phyloP scores from a whole-genome alignment of 129 eudicot species.

The Arctium minus region DNA sequence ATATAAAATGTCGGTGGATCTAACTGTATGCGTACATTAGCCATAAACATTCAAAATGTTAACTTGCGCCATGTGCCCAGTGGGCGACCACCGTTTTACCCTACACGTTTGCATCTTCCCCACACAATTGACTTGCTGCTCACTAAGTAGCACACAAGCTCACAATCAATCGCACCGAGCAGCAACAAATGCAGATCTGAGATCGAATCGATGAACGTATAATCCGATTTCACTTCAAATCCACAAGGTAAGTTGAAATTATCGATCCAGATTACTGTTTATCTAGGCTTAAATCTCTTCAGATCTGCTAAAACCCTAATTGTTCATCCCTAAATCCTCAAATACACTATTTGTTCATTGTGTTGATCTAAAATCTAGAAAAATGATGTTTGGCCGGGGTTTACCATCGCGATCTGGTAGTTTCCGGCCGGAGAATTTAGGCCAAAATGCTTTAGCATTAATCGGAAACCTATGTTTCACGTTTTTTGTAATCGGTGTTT shows the following conservation, averaged over 20 bases:
- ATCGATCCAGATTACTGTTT: conserved; percentile 26
- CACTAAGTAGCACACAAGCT: conserved; percentile 12
- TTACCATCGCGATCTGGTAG: conserved; percentile 45
- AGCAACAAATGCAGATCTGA: conserved; percentile 10
- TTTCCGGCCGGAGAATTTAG: conserved; percentile 75
- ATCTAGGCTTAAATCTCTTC: conserved; percentile 9
- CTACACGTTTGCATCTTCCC: conserved; percentile 21
- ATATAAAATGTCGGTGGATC: conserved; percentile 36
- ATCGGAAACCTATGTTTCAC: conserved; percentile 71
- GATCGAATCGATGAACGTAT: neutral
- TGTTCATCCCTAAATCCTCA: neutral
- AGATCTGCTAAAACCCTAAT: conserved; percentile 29
- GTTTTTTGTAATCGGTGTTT: conserved; percentile 64
- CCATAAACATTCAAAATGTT: neutral
- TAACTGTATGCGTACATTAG: conserved; percentile 13
- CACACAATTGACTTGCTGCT: conserved; percentile 13
- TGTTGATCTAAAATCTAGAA: conserved; percentile 1
- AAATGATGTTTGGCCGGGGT: conserved; percentile 58
- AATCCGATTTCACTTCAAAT: conserved; percentile 13
- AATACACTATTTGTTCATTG: neutral
- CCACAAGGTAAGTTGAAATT: conserved; percentile 20
- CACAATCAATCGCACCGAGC: conserved; percentile 2
- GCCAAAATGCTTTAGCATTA: conserved; percentile 70
- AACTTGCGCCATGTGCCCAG: conserved; percentile 23
- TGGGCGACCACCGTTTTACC: conserved; percentile 14